Evolutionary conservation across 345 rosid genomes (phyloP), one percentile per base, ranked within the genome.

Genomic region (Eucalyptus curtisii): DNA sequence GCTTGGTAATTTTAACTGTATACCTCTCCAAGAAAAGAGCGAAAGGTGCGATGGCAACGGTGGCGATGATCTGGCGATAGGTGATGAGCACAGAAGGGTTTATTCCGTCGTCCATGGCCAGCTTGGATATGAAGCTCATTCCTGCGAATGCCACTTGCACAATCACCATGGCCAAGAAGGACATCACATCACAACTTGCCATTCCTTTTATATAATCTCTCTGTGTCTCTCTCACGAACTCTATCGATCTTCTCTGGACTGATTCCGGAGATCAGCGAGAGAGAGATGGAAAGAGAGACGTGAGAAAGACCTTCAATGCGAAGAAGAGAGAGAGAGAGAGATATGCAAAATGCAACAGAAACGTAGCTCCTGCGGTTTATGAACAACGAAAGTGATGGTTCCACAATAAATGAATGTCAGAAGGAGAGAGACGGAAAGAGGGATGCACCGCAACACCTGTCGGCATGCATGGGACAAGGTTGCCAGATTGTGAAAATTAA

Each of bases 21-120:
- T 94, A 96, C 99, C 98, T 82, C 89, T 98, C 99, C 24, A 95
- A 87, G 93, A 93, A 91, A 88, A 91, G 90, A 66, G 98, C 97
- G 86, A 95, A 92, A 30, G 99, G 99, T 79, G 92, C 49, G 89
- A 93, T 94, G 50, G 95, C 95, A 66, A 97, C 3, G 90, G 97
- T 93, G 90, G 98, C 97, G 89, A 98, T 93, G 86, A 98, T 93
- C 91, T 95, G 99, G 11, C 98, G 92, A 82, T 97, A 98, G 31
- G 96, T 91, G 45, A 95, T 97, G 87, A 98, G 96, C 68, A 98
- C 91, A 82, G 95, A 94, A 87, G 99, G 98, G 87, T 94, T 95
- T 94, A 97, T 93, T 76, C 99, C 98, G 27, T 96, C 80, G 53
- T 98, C 98, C 97, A 98, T 91, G 71, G 99, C 99, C 88, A 98